Evolutionary conservation across 108 stramenopile genomes (phyloP), one percentile per base, ranked within the genome.

Genomic region (Cyclotella distinguenda): DNA sequence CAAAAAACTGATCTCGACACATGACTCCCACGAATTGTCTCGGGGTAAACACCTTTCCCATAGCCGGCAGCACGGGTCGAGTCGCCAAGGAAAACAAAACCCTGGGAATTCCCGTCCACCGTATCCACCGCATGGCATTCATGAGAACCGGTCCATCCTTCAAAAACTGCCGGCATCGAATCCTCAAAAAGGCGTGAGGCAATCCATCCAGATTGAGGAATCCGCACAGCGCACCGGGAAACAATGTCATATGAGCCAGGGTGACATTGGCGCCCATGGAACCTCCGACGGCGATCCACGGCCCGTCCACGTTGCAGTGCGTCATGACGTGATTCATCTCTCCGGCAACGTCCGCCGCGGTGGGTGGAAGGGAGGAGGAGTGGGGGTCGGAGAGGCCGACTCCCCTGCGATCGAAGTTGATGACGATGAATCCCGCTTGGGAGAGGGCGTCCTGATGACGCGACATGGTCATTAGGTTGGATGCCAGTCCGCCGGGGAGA

Each of bases 181-280:
- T 48, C 32, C 23, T 28, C 2, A 62, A 46, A 62, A 62, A 62
- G 12, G 61, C 61, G 48, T 62, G 61, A 3, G 61, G 61, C 32
- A 62, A 38, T 35, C 61, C 61, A 62, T 62, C 61, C 7, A 62
- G 38, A 62, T 62, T 62, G 18, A 62, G 35, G 16, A 62, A 62
- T 6, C 61, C 61, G 22, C 46, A 46, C 25, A 62, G 23, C 18
- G 30, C 46, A 62, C 33, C 23, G 15, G 61, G 61, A 33, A 19
- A 62, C 19, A 62, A 36, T 4, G 36, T 39, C 61, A 47, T 48
- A 22, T 48, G 21, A 1, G 61, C 61, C 18, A 33, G 47, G n/a
- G 45, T 30, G 16, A 62, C 61, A 33, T 62, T 62, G 61, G 61
- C 31, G 1, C 61, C 61, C 61, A 62, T 62, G 22, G 61, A 62